These are phyloP conservation scores for Scheffersomyces quercinus DNA, from an alignment of 1,139 yeast species.

Conservation along the genomic window DNA sequence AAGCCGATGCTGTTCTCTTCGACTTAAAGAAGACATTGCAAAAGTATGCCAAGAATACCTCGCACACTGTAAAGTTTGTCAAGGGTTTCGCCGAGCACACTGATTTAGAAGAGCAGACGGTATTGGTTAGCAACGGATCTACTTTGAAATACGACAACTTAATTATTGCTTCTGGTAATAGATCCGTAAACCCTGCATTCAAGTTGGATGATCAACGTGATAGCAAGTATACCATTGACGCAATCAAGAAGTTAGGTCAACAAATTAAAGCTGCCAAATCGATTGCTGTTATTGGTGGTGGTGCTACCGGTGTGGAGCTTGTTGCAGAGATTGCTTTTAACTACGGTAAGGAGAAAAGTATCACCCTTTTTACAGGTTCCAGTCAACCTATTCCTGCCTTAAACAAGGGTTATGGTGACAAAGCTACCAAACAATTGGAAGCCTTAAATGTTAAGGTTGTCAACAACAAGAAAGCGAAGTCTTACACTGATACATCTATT, in stretches of 20 bases:
- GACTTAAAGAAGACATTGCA: conserved; percentile 18
- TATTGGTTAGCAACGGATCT: conserved; percentile 7
- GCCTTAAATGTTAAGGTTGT: conserved; percentile 27
- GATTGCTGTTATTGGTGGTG: conserved; percentile 42
- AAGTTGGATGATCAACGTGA: conserved; percentile 21
- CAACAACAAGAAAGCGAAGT: conserved; percentile 16
- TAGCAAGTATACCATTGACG: conserved; percentile 11
- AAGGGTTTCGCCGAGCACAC: conserved; percentile 23
- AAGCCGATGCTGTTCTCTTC: conserved; percentile 17
- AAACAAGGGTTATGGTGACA: conserved; percentile 12
- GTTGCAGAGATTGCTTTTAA: conserved; percentile 34
- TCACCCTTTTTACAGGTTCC: conserved; percentile 30
- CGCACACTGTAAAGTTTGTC: conserved; percentile 17
- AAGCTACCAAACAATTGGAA: conserved; percentile 21
- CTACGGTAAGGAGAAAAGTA: conserved; percentile 17
- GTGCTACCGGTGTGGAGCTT: conserved; percentile 42
- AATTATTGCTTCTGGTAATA: conserved; percentile 35
- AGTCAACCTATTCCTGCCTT: conserved; percentile 22
- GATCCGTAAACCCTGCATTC: conserved; percentile 23
- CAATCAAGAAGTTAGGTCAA: conserved; percentile 14
- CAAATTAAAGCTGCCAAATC: conserved; percentile 19
- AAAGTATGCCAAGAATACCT: conserved; percentile 10
- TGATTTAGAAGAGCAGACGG: conserved; percentile 19
- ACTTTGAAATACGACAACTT: conserved; percentile 27
- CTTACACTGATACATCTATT: conserved; percentile 3